Percentiles rank a stretch among this genome's conserved stretches.
These are phyloP conservation scores for Chytriomyces hyalinus DNA, from an alignment of 192 early-diverging fungal genomes.

Conservation along the genomic window DNA sequence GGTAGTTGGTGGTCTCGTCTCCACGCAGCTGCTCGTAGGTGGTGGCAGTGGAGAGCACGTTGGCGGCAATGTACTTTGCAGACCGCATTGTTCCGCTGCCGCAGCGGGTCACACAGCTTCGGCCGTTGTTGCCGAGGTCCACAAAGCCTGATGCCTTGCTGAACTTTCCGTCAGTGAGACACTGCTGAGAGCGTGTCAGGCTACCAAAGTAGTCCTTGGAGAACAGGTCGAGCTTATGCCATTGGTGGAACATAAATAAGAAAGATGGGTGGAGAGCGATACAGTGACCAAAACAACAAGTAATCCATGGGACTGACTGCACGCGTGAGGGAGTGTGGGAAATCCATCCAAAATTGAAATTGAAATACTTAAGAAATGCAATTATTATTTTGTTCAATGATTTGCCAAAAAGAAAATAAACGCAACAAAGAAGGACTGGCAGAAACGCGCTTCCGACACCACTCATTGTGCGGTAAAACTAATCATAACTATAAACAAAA, in stretches of 20 bases:
- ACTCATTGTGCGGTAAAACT: no score
- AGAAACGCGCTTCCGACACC: no score
- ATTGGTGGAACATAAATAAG: no score
- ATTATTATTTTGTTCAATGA: no score
- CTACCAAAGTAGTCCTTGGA: slow-evolving; percentile 8
- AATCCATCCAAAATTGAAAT: no score
- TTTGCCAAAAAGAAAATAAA: no score
- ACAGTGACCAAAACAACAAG: no score
- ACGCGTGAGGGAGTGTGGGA: no score
- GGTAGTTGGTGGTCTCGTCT: slow-evolving; percentile 4
- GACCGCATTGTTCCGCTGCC: background rate
- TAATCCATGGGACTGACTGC: no score
- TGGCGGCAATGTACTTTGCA: background rate
- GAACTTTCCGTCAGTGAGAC: slow-evolving; percentile 6
- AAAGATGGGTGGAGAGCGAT: no score
- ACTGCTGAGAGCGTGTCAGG: background rate
- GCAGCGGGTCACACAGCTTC: slow-evolving; percentile 8
- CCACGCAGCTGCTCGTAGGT: slow-evolving; percentile 4
- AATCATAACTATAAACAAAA: background rate
- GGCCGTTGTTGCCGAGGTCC: slow-evolving; percentile 9
- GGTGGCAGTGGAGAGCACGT: slow-evolving; percentile 3
- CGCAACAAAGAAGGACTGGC: no score
- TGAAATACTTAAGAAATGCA: no score
- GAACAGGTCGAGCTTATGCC: slow-evolving; percentile 7
- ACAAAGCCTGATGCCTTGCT: background rate